These are phyloP conservation scores for Umbilicaria muhlenbergii DNA, from an alignment of 495 filamentous ascomycete genomes.

Conservation along the genomic window DNA sequence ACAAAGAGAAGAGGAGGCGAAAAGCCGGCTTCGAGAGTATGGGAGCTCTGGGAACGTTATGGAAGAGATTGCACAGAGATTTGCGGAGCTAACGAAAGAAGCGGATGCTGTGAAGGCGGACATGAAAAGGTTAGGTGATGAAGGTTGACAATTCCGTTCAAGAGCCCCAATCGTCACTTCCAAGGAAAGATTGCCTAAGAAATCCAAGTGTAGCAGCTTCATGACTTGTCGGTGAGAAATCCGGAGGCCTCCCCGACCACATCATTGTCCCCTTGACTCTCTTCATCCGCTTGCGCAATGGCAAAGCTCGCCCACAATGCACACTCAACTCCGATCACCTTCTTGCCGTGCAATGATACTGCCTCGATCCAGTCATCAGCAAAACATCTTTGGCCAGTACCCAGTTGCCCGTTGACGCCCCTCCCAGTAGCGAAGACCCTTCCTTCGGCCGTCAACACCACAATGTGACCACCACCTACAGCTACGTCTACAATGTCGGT, in stretches of 20 bases:
- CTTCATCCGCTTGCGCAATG: no score
- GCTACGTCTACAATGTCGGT: slow-evolving; percentile 38
- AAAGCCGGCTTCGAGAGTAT: not conserved
- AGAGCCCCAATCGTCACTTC: no score
- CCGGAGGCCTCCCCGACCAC: no score
- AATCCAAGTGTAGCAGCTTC: no score
- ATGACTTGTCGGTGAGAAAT: no score
- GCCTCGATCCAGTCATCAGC: slow-evolving; percentile 10
- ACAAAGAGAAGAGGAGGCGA: not conserved
- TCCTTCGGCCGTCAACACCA: slow-evolving; percentile 34
- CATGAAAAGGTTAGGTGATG: not conserved
- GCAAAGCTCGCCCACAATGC: no score
- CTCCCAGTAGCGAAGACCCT: slow-evolving; percentile 39
- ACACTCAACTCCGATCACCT: no score
- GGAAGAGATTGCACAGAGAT: not conserved
- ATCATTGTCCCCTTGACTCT: no score
- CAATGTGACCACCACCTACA: slow-evolving; percentile 40
- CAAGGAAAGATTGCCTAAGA: no score
- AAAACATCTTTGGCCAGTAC: slow-evolving; percentile 18
- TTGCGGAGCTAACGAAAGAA: not conserved
- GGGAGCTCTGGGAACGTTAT: not conserved
- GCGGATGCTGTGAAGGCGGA: not conserved
- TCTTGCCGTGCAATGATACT: no score
- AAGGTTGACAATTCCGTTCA: not conserved
- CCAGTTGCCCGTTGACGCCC: slow-evolving; percentile 43